Base-by-base conservation (phyloP, 352 stramenopile species). In the Globisporangium emineosum region DNA sequence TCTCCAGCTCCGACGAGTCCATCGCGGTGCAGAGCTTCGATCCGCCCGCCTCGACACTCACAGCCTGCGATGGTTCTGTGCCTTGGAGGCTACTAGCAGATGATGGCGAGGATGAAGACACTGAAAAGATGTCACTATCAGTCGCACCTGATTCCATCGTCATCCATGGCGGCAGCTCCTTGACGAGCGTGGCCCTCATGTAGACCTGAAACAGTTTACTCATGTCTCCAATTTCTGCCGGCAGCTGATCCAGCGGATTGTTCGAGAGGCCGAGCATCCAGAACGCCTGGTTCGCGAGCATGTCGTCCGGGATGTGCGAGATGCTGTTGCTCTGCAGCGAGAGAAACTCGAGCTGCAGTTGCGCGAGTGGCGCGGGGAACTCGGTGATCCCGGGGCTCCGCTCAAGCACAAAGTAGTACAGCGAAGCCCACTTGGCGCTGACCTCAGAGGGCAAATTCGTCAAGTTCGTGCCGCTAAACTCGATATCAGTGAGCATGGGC, bases 381-480 rank as follows among this genome's bases (percentile, higher is more conserved):
- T 35, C 5, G 32, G 32, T 35, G 32, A 35, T 35, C 32, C 32
- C 32, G 10, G 32, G 32, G 32, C 32, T 35, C 8, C 32, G 32
- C 5, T 35, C 32, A 9, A 35, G 32, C 32, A 35, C 32, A 35
- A 35, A 35, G 32, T 35, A 35, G 32, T 35, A 35, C 10, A 35
- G n/a, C n/a, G n/a, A n/a, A 3, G 42, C 15, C 42, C 57, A 55
- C n/a, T 32, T 55, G 19, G 13, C 19, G 4, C 25, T 27, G 17
- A 47, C 27, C 0, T 63, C 43, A 1, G 15, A 68, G 50, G 4
- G 79, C 68, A 35, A 83, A 21, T 6, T 29, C 32, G 3, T 53
- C 55, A 10, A 81, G 57, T 60, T 86, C 3, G 76, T 75, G 1
- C 71, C 65, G 9, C 63, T 72, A 17, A 87, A 64, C 42, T 81